Evolutionary conservation across 768 basidiomycete species (phyloP).

Genomic region (Boletus eberwhitei): DNA sequence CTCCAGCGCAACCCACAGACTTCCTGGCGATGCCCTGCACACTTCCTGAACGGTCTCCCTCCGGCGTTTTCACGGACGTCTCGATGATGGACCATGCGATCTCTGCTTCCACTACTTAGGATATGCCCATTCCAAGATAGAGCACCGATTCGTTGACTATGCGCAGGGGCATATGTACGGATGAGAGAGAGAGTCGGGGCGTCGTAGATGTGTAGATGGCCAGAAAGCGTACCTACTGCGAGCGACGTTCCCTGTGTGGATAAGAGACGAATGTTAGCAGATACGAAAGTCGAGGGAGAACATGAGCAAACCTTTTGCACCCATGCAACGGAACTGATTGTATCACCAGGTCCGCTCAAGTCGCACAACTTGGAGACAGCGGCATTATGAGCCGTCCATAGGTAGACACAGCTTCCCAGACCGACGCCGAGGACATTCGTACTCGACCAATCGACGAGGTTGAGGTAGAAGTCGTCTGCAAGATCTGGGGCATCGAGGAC

Average conservation of each 20-base stretch:
- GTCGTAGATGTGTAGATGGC: slow-evolving; percentile 91
- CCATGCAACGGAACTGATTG: slow-evolving; percentile 89
- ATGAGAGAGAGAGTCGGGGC: slow-evolving; percentile 70
- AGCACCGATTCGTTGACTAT: slow-evolving; percentile 86
- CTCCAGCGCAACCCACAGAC: slow-evolving; percentile 97
- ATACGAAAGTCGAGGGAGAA: background rate
- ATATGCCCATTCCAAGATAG: slow-evolving; percentile 92
- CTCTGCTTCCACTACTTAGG: slow-evolving; percentile 86
- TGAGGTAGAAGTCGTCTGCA: slow-evolving; percentile 97
- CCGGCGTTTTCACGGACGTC: slow-evolving; percentile 72
- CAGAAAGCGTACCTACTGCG: slow-evolving; percentile 90
- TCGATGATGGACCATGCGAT: slow-evolving; percentile 86
- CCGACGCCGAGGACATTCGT: slow-evolving; percentile 96
- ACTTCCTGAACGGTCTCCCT: slow-evolving; percentile 65
- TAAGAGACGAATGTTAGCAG: background rate
- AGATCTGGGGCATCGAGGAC: slow-evolving; percentile 97
- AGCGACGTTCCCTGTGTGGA: slow-evolving; percentile 67
- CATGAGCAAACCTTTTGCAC: slow-evolving; percentile 61
- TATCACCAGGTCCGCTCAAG: slow-evolving; percentile 57
- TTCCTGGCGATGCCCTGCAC: slow-evolving; percentile 82
- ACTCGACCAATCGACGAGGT: slow-evolving; percentile 95
- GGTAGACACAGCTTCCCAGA: slow-evolving; percentile 87
- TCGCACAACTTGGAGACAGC: slow-evolving; percentile 91
- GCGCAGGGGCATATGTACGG: slow-evolving; percentile 82
- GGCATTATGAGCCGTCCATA: slow-evolving; percentile 95